phyloP scores from a whole-genome alignment of 148 eudicot genomes.

The Rhododendron griersonianum region DNA sequence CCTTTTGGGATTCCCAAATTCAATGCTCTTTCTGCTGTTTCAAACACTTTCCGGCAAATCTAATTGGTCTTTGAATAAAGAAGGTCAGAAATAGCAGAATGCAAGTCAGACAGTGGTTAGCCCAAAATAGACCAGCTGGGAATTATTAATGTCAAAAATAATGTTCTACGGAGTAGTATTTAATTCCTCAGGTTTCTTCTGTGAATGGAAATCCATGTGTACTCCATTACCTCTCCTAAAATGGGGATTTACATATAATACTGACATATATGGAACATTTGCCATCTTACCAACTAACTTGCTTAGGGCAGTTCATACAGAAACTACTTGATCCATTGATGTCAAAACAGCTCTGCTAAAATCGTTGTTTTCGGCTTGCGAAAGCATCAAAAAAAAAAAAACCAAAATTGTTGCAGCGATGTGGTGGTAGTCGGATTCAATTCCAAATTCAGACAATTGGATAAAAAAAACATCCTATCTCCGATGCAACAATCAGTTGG shows the following conservation, averaged over 20 bases:
- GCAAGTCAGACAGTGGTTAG: not conserved
- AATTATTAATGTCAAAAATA: not conserved
- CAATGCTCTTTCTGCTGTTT: not conserved
- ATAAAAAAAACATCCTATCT: not conserved
- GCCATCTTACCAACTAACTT: not conserved
- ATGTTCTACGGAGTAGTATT: too few species aligned
- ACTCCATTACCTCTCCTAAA: not conserved
- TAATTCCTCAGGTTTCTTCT: not conserved
- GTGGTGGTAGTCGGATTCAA: not conserved
- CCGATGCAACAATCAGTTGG: not conserved
- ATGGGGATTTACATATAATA: not conserved
- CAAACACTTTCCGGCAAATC: not conserved
- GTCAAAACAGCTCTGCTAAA: not conserved
- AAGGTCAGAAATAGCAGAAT: not conserved
- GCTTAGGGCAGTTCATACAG: not conserved
- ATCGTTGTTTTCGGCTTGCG: not conserved
- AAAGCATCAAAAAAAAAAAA: too few species aligned
- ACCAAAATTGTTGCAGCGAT: not conserved
- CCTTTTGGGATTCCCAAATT: not conserved
- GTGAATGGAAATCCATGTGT: conserved; percentile 8
- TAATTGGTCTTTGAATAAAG: not conserved
- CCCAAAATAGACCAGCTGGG: not conserved
- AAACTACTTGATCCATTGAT: not conserved
- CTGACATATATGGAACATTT: not conserved
- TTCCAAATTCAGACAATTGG: not conserved